Base-by-base conservation (phyloP, 306 rosid genomes). In the Trifolium dubium region DNA sequence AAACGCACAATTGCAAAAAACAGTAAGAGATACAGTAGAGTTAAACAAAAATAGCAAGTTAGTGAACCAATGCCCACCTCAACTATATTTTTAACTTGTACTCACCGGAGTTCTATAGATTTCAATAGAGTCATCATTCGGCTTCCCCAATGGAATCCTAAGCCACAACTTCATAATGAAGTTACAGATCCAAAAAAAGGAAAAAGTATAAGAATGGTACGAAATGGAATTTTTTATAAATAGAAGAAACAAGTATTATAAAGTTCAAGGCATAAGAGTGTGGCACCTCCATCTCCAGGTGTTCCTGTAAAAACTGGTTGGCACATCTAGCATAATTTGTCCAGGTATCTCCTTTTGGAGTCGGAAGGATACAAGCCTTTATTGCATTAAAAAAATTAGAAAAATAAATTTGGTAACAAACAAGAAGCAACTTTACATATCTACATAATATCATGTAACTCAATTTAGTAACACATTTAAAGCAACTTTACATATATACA, bases 311-410 rank as follows among this genome's bases (percentile, higher is more conserved):
- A 63, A 88, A 81, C 80, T 87, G 89, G 85, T 87, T 82, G n/a
- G 85, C 92, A 84, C 92, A 85, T 73, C 92, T 84, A 75, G 96
- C 96, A 84, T 87, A 89, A 69, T 89, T 89, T 23, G 85, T 86
- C 66, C 84, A 87, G 10, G 88, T 79, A 51, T 78, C 84, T 62
- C 97, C 87, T 85, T 80, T 91, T 9, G 97, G 92, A 61, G 86
- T 69, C 28, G 97, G 90, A 75, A 91, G 92, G 76, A 89, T 85
- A 87, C 94, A 91, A 56, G 90, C 94, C 94, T 58, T 58, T n/a
- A 23, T 17, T 0, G 5, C 35, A 29, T 28, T 29, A 58, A 58
- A 58, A 64, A 51, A 71, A 58, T 17, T 44, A 51, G 28, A 60
- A 35, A 49, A 30, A 44, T 43, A 18, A 44, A n/a, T 28, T 67